Evolutionary conservation across 1,139 yeast species (phyloP).

Genomic region (Geotrichum siamense): DNA sequence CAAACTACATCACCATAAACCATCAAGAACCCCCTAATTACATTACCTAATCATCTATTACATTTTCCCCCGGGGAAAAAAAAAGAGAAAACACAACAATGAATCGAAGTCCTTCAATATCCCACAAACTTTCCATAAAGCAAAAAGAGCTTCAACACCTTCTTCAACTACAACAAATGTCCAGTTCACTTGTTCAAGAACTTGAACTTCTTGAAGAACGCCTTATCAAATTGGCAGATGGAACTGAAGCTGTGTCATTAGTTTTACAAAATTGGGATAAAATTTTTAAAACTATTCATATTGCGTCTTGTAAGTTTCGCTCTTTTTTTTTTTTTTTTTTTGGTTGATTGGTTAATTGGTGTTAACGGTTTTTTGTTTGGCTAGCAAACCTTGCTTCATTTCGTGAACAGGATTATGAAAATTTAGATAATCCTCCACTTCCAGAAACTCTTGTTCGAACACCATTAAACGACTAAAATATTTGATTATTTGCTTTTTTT

Average conservation of each 20-base stretch:
- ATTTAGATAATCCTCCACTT: conserved; percentile 38
- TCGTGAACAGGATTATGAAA: conserved; percentile 42
- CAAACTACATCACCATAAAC: too few relatives aligned
- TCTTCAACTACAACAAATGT: conserved; percentile 44
- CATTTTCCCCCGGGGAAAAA: too few relatives aligned
- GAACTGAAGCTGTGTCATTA: conserved; percentile 43
- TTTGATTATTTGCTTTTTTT: too few relatives aligned
- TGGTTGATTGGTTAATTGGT: too few relatives aligned
- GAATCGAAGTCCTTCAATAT: conserved; percentile 19
- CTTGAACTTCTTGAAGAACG: conserved; percentile 45
- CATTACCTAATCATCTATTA: too few relatives aligned
- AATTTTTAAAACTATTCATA: conserved; percentile 55
- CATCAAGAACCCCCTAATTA: too few relatives aligned
- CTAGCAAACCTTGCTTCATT: conserved; percentile 45
- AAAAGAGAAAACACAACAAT: too few relatives aligned
- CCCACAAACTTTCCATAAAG: conserved; percentile 36
- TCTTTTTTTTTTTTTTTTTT: too few relatives aligned
- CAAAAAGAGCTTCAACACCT: conserved; percentile 48
- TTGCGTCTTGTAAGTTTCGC: conserved; percentile 44
- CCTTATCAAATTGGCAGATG: conserved; percentile 47
- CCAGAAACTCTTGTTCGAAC: conserved; percentile 68
- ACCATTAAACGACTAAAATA: too few relatives aligned
- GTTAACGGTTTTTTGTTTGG: too few relatives aligned
- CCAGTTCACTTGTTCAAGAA: conserved; percentile 43
- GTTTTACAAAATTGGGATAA: conserved; percentile 59